Conservation (phyloP, 2,329 filamentous ascomycete genomes). For the Trichoderma semiorbis region DNA sequence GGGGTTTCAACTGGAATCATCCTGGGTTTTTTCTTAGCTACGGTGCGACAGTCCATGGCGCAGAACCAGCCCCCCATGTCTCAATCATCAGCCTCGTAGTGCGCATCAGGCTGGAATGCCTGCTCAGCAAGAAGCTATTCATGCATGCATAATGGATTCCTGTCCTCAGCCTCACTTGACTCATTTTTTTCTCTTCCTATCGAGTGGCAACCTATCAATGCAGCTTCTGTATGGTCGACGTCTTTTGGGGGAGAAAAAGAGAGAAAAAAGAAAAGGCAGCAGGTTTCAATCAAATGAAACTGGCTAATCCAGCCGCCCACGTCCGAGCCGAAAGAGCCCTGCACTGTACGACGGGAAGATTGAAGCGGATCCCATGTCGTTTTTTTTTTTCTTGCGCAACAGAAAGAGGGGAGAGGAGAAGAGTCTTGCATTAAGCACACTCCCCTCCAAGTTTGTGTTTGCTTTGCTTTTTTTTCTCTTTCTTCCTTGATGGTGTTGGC, state of each 20-base stretch:
- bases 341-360: not conserved
- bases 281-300: not conserved
- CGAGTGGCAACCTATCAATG: not conserved
- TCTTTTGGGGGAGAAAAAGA: not conserved
- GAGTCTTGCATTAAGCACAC: not conserved
- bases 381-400: not conserved
- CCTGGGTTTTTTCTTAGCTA: not conserved
- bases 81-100: not conserved
- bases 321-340: not conserved
- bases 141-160: not conserved
- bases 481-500: not conserved
- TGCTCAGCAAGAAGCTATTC: not conserved
- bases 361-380: not conserved
- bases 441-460: not conserved
- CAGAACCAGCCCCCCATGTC: not conserved
- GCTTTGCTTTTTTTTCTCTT: not conserved
- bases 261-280: not conserved
- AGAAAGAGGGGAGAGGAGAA: not conserved
- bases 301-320: not conserved
- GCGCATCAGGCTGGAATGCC: not conserved
- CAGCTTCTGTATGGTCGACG: not conserved
- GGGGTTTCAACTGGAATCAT: not conserved
- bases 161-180: not conserved
- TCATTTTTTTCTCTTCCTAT: not conserved
- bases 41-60: not conserved